phyloP scores from a whole-genome alignment of 768 basidiomycete species.

The Boletus rubropictus region DNA sequence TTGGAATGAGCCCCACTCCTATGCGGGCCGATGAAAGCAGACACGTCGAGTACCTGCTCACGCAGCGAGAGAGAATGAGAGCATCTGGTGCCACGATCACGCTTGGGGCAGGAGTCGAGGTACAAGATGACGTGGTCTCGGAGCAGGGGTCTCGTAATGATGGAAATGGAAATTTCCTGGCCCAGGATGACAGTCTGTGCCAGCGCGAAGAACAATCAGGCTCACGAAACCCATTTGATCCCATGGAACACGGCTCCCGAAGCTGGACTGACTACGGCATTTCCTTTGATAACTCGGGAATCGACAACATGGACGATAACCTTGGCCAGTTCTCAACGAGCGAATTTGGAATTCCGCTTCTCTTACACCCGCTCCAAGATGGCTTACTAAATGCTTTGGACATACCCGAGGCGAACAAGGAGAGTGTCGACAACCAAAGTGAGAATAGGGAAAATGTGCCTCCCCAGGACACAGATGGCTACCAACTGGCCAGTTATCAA shows the following conservation, averaged over 20 bases:
- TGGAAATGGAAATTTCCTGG: neutral
- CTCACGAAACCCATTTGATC: neutral
- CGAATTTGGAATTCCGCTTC: constrained; percentile 3
- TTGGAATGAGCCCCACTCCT: constrained; percentile 26
- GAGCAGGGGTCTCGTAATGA: neutral
- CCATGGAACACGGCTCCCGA: neutral
- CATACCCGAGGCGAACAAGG: constrained; percentile 7
- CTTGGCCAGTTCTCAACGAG: constrained; percentile 1
- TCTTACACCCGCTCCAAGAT: constrained; percentile 9
- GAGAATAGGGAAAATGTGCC: constrained; percentile 19
- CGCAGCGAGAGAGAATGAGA: constrained; percentile 21
- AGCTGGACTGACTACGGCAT: neutral
- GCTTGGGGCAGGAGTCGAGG: neutral
- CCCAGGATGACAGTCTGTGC: neutral
- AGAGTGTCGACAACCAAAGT: constrained; percentile 6
- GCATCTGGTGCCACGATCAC: constrained; percentile 2
- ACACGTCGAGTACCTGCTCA: constrained; percentile 22
- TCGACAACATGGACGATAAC: constrained; percentile 11
- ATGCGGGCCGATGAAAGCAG: constrained; percentile 8
- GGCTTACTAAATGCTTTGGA: neutral
- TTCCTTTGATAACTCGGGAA: constrained; percentile 14
- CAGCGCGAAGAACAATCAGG: neutral
- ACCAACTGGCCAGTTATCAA: neutral
- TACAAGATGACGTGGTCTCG: neutral
- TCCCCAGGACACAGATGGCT: constrained; percentile 1